Percentiles rank a stretch among this genome's conserved stretches.
These are phyloP conservation scores for Nakaseomyces sp. DNA, from an alignment of 1,139 yeast genomes.

Conservation along the genomic window DNA sequence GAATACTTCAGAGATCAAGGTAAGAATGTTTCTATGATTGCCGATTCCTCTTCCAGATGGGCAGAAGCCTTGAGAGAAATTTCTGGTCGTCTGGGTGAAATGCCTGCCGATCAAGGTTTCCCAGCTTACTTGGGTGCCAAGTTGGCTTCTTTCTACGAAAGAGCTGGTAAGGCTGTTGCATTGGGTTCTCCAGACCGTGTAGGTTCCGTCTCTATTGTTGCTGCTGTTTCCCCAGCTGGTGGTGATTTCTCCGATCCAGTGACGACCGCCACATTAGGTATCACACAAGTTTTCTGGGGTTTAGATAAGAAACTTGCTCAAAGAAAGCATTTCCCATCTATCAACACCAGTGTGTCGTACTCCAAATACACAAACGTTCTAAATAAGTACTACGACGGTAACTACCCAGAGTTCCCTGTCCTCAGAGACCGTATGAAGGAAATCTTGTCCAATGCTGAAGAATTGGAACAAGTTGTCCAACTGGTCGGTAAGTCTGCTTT, in stretches of 20 bases:
- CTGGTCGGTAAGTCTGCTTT: slow-evolving; percentile 97
- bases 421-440: slow-evolving; percentile 89
- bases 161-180: slow-evolving; percentile 96
- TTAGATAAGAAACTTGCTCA: slow-evolving; percentile 97
- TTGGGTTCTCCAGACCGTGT: slow-evolving; percentile 93
- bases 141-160: slow-evolving; percentile 96
- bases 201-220: slow-evolving; percentile 97
- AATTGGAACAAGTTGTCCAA: slow-evolving; percentile 97
- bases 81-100: slow-evolving; percentile 99
- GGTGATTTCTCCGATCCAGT: slow-evolving; percentile 99
- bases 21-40: slow-evolving; percentile 97
- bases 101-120: slow-evolving; percentile 99
- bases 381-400: slow-evolving; percentile 72
- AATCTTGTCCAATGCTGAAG: slow-evolving; percentile 93
- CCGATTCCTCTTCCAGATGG: slow-evolving; percentile 99
- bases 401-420: slow-evolving; percentile 84
- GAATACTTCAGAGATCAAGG: slow-evolving; percentile 99
- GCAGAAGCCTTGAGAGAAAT: slow-evolving; percentile 99
- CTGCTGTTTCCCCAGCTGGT: slow-evolving; percentile 99
- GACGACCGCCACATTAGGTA: slow-evolving; percentile 95
- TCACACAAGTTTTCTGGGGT: slow-evolving; percentile 99
- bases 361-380: slow-evolving; percentile 89
- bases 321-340: slow-evolving; percentile 99
- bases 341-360: slow-evolving; percentile 90
- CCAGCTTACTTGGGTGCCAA: slow-evolving; percentile 99